Conservation (phyloP, 257 asterid species). For the Solanum sejunctum region DNA sequence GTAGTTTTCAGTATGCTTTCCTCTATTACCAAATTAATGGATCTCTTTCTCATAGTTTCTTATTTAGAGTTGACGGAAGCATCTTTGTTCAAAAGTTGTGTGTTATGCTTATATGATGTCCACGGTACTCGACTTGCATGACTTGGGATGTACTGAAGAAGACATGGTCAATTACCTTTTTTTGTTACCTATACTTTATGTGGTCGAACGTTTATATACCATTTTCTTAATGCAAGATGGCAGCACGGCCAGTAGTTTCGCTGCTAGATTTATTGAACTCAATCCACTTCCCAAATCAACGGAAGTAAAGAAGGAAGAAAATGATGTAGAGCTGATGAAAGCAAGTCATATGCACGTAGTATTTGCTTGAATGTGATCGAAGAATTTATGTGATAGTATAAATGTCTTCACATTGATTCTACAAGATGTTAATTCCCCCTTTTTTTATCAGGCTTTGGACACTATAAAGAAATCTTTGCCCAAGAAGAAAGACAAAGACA, state of each 20-base stretch:
- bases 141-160: not conserved
- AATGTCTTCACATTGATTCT: not conserved
- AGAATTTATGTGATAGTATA: not conserved
- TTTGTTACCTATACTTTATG: not conserved
- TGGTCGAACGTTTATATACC: not conserved
- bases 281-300: not conserved
- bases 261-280: not conserved
- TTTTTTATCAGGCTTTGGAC: slow-evolving; percentile 55
- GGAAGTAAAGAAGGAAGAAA: not conserved
- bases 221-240: not conserved
- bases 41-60: not conserved
- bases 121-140: not conserved
- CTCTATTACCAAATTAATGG: not conserved
- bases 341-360: not conserved
- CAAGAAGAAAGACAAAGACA: slow-evolving; percentile 68
- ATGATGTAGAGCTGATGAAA: not conserved
- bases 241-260: not conserved
- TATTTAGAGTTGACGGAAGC: not conserved
- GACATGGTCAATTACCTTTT: not conserved
- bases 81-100: not conserved
- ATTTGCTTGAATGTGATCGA: not conserved
- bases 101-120: not conserved
- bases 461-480: slow-evolving; percentile 63
- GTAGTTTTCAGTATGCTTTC: not conserved
- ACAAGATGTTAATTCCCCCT: not conserved